A percentile compares a stretch with the other conserved stretches of the same genome.
Evolutionary conservation across 2,329 filamentous ascomycete genomes (phyloP).

Genomic region (Lachnellula suecica): DNA sequence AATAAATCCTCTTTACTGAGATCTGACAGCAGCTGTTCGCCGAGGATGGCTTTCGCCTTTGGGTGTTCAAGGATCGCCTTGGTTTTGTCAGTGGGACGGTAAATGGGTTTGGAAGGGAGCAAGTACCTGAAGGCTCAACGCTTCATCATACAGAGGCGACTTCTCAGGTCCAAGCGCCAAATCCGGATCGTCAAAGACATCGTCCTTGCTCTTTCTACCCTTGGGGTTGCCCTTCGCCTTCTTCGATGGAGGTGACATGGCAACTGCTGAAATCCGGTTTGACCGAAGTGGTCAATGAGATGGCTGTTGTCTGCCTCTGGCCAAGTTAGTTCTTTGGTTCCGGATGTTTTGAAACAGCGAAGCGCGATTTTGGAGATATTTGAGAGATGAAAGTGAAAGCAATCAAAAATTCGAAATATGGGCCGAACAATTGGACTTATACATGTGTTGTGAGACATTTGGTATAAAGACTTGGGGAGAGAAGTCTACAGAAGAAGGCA

Average conservation of each 20-base stretch:
- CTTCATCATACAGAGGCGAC: slow-evolving; percentile 1
- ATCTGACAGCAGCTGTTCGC: background rate
- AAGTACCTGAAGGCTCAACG: slow-evolving; percentile 16
- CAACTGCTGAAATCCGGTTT: background rate
- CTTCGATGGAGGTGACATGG: background rate
- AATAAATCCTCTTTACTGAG: background rate
- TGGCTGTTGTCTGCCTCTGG: background rate
- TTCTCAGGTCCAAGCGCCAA: background rate
- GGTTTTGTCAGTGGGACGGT: slow-evolving; percentile 36
- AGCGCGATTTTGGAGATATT: too few relatives aligned
- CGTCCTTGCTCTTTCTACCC: background rate
- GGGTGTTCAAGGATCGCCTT: slow-evolving; percentile 42
- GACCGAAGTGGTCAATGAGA: background rate
- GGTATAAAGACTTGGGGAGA: too few relatives aligned
- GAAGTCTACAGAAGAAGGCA: too few relatives aligned
- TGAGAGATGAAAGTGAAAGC: too few relatives aligned
- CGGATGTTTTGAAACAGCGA: too few relatives aligned
- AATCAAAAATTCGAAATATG: too few relatives aligned
- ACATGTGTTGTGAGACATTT: too few relatives aligned
- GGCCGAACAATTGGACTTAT: too few relatives aligned
- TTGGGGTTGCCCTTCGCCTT: background rate
- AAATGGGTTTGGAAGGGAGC: slow-evolving; percentile 40
- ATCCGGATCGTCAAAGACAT: background rate
- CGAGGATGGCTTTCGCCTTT: slow-evolving; percentile 30
- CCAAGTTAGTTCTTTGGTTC: too few relatives aligned